A percentile compares a stretch with the other conserved stretches of the same genome.
Evolutionary conservation across 225 moss, liverwort and hornwort genomes (phyloP).

Genomic region (Takakia lepidozioides): DNA sequence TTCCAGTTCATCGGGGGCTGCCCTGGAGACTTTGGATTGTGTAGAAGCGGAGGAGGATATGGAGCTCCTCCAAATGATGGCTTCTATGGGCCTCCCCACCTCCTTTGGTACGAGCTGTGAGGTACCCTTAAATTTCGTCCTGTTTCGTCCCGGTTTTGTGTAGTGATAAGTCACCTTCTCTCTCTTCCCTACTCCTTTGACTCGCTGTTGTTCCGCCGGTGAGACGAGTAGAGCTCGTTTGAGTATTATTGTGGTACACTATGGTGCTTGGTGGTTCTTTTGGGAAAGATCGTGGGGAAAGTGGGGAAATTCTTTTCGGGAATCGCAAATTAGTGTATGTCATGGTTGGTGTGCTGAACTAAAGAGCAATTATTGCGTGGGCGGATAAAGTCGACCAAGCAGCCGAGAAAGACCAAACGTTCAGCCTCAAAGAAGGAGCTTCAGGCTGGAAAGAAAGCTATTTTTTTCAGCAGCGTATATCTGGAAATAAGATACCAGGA

Average conservation of each 20-base stretch:
- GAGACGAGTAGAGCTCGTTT: too few species aligned
- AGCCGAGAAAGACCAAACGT: slow-evolving; percentile 14
- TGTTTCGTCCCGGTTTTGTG: too few species aligned
- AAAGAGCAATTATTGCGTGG: slow-evolving; percentile 5
- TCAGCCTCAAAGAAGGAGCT: slow-evolving; percentile 7
- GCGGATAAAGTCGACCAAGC: slow-evolving; percentile 26
- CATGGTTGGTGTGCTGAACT: neutral
- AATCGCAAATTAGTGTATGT: neutral
- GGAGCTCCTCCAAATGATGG: slow-evolving; percentile 58
- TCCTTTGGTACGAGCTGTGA: slow-evolving; percentile 45
- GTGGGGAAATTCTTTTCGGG: neutral
- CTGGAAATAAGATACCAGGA: slow-evolving; percentile 2
- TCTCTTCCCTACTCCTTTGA: too few species aligned
- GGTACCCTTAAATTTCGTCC: slow-evolving; percentile 9
- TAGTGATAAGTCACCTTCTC: too few species aligned
- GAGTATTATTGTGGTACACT: too few species aligned
- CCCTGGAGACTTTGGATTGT: too few species aligned
- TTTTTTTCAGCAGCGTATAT: too few species aligned
- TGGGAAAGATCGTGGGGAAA: too few species aligned
- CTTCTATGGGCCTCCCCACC: slow-evolving; percentile 57
- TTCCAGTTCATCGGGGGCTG: too few species aligned
- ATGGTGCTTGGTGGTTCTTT: too few species aligned
- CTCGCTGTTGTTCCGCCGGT: too few species aligned
- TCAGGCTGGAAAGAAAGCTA: too few species aligned
- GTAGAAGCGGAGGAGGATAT: slow-evolving; percentile 19